Conservation (phyloP, 139 green algal species). For the Volvox reticuliferus region DNA sequence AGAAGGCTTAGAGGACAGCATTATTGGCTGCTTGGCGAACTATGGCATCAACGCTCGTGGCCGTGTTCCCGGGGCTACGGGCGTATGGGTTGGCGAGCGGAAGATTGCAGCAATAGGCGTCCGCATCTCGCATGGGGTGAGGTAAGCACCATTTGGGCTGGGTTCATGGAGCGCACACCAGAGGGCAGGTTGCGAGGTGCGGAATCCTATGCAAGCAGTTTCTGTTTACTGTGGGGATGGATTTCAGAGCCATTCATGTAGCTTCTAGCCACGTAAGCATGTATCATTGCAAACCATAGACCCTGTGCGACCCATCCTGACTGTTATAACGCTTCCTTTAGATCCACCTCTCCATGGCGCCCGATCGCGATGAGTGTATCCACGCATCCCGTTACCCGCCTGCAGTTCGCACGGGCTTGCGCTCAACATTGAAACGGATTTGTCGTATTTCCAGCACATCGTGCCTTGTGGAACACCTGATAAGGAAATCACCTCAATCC, state of each 20-base stretch:
- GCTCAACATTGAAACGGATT: slow-evolving; percentile 87
- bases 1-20: slow-evolving; percentile 90
- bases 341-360: too few relatives aligned
- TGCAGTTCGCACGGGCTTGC: slow-evolving; percentile 87
- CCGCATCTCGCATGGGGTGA: slow-evolving; percentile 86
- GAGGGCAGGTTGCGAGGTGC: too few relatives aligned
- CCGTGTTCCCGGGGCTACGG: slow-evolving; percentile 72
- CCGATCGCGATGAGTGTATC: too few relatives aligned
- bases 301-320: too few relatives aligned
- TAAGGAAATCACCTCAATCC: slow-evolving; percentile 60
- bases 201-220: too few relatives aligned
- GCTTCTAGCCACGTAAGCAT: too few relatives aligned
- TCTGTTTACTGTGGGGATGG: too few relatives aligned
- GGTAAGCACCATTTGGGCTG: slow-evolving; percentile 21
- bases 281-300: too few relatives aligned
- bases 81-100: slow-evolving; percentile 89
- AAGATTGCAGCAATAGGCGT: slow-evolving; percentile 96
- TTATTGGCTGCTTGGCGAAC: slow-evolving; percentile 70
- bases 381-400: neutral
- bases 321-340: too few relatives aligned
- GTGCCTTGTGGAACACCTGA: slow-evolving; percentile 83
- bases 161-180: too few relatives aligned
- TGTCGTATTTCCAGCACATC: slow-evolving; percentile 84
- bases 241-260: too few relatives aligned
- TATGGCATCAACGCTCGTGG: slow-evolving; percentile 62